Evolutionary conservation across 2,329 filamentous ascomycete genomes (phyloP), one percentile per base, ranked within the genome.

Genomic region (Helotiales sp.): DNA sequence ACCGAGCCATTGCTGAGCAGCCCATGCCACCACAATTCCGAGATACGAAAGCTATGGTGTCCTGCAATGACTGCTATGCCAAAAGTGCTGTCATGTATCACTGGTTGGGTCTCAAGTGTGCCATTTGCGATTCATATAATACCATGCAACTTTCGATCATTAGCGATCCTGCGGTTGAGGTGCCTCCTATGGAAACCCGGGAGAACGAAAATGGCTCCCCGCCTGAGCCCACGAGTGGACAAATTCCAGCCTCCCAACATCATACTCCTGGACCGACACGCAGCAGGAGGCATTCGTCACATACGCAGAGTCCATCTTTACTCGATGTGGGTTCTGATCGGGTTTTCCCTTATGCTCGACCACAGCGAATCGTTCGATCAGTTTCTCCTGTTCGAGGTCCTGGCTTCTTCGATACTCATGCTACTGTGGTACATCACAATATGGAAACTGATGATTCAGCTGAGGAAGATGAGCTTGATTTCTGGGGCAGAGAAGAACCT

Each of bases 61-160:
- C 93, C 61, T 99, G 95, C 74, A 98, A 99, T 71, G 95, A 99
- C 75, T 99, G 95, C 74, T 90, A 87, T 46, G 89, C 90, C 12
- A 93, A 92, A 71, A 93, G 89, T 60, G 89, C 89, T 22, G 91
- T 95, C 22, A 82, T 84, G 29, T 99, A 96, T 71, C 95, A 99
- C 74, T 99, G 95, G 91, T 79, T 98, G 4, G 95, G 95, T 0
- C 79, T 96, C 46, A 96, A 96, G 73, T 99, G 95, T 71, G 86
- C 81, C 13, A 84, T 88, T 33, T 90, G 87, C 68, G 77, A 80
- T 40, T 89, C 86, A 2, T 90, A 88, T 67, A 90, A 90, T 67
- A 90, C 87, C 0, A 83, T 81, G 15, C 83, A 89, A 67, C 72
- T 88, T 25, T 82, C 83, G 56, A 83, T 88, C 36, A 74, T 85